Evolutionary conservation across 345 rosid genomes (phyloP).

Genomic region (Camelina hispida): DNA sequence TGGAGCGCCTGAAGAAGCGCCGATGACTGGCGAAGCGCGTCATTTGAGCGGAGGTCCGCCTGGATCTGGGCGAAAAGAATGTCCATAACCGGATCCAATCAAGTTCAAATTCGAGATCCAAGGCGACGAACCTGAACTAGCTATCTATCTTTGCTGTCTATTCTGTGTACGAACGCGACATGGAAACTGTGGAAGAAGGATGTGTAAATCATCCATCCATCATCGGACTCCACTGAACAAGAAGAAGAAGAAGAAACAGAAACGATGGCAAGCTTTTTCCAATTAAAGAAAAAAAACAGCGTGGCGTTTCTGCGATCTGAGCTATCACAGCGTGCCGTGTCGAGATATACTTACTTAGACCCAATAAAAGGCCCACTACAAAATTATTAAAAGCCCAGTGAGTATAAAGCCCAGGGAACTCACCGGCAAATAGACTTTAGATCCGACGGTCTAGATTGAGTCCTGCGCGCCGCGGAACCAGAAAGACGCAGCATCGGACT

Average conservation of each 20-base stretch:
- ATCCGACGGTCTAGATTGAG: not conserved
- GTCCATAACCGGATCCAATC: slow-evolving; percentile 59
- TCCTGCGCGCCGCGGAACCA: not conserved
- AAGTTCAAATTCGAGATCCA: slow-evolving; percentile 18
- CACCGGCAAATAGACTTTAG: not conserved
- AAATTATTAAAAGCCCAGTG: slow-evolving; percentile 13
- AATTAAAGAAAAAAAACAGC: not conserved
- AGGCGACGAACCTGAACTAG: not conserved
- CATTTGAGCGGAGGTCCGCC: slow-evolving; percentile 98
- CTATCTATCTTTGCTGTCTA: slow-evolving; percentile 6
- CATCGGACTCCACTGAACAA: not conserved
- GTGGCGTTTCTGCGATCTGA: not conserved
- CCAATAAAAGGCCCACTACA: slow-evolving; percentile 10
- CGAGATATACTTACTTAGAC: not conserved
- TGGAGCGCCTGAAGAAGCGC: slow-evolving; percentile 97
- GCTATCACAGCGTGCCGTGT: slow-evolving; percentile 32
- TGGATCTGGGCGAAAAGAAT: slow-evolving; percentile 97
- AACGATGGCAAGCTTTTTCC: too few relatives aligned
- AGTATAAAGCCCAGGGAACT: not conserved
- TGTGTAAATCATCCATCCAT: not conserved
- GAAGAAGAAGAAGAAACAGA: slow-evolving; percentile 1
- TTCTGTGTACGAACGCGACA: slow-evolving; percentile 19
- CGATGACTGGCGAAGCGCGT: slow-evolving; percentile 90
- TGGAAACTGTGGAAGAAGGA: slow-evolving; percentile 17
- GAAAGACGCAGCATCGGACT: not conserved